Evolutionary conservation across 2,329 filamentous ascomycete genomes (phyloP).

Genomic region (Fusarium zealandicum): DNA sequence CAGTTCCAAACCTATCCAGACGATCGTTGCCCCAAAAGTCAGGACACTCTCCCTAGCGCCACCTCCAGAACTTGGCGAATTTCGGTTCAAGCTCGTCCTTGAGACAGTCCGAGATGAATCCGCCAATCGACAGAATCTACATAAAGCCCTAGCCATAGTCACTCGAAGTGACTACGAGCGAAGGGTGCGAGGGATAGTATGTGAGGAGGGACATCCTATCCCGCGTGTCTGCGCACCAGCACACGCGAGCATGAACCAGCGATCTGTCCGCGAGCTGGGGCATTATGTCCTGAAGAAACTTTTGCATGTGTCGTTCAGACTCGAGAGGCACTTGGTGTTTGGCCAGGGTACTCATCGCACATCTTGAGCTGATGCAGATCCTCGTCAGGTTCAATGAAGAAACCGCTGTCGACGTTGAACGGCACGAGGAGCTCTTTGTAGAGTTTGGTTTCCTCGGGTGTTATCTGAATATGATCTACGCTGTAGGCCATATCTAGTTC

Average conservation of each 20-base stretch:
- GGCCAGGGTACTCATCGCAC: conserved; percentile 29
- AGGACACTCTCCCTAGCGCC: conserved; percentile 15
- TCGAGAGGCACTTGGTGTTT: conserved; percentile 24
- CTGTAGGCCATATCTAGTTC: conserved; percentile 28
- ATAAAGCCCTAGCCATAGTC: conserved; percentile 22
- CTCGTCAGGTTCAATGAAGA: conserved; percentile 32
- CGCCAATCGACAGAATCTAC: conserved; percentile 26
- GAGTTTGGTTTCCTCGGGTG: conserved; percentile 5
- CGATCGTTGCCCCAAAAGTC: conserved; percentile 22
- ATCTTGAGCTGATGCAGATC: conserved; percentile 28
- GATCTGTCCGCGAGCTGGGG: conserved; percentile 21
- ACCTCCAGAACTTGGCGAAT: conserved; percentile 22
- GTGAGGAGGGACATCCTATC: conserved; percentile 29
- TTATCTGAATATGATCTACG: conserved; percentile 33
- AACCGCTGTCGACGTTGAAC: conserved; percentile 29
- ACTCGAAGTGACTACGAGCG: conserved; percentile 24
- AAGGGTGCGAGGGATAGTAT: conserved; percentile 20
- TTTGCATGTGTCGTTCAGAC: conserved; percentile 14
- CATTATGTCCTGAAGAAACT: conserved; percentile 15
- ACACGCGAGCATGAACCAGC: conserved; percentile 23
- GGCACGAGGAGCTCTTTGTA: conserved; percentile 24
- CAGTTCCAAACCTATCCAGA: conserved; percentile 24
- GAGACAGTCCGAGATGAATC: conserved; percentile 19
- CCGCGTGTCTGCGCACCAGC: conserved; percentile 27
- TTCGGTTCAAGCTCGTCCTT: conserved; percentile 10